Percentiles rank a stretch among this genome's conserved stretches.
Evolutionary conservation across 208 protist species (phyloP).

Genomic region (Acanthamoeba lenticulata): DNA sequence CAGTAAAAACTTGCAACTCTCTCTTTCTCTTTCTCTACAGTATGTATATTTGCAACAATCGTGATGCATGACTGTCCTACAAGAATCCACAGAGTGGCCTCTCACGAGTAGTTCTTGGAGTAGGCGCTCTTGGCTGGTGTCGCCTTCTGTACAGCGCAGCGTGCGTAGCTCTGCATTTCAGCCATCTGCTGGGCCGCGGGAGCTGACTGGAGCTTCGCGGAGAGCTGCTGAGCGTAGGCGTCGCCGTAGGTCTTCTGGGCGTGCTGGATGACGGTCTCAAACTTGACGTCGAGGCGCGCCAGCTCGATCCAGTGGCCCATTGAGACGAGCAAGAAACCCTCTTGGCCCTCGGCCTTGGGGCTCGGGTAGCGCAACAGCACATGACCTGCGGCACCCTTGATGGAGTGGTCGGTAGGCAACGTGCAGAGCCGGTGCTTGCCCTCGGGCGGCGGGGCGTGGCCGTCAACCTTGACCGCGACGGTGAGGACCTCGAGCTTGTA

Average conservation of each 20-base stretch:
- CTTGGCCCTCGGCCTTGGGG: not conserved
- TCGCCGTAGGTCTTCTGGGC: not conserved
- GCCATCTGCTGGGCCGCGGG: not conserved
- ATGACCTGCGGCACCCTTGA: constrained; percentile 47
- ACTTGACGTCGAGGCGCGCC: not conserved
- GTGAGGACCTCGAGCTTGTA: constrained; percentile 39
- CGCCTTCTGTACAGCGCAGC: not conserved
- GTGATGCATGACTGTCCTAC: too few relatives aligned
- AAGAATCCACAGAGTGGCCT: too few relatives aligned
- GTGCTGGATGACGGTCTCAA: not conserved
- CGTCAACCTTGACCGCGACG: not conserved
- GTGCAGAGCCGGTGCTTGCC: not conserved
- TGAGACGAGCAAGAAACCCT: not conserved
- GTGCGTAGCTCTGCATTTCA: not conserved
- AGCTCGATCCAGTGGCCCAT: constrained; percentile 44
- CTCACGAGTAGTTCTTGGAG: too few relatives aligned
- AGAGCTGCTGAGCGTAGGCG: not conserved
- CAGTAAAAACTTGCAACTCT: too few relatives aligned
- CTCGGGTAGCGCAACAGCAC: not conserved
- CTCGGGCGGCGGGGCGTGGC: not conserved
- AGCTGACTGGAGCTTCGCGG: not conserved
- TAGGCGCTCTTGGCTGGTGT: not conserved
- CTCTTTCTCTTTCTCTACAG: too few relatives aligned
- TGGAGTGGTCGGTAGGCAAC: not conserved
- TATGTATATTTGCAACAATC: too few relatives aligned